Evolutionary conservation across 768 basidiomycete genomes (phyloP).

Genomic region (Suillus spraguei): DNA sequence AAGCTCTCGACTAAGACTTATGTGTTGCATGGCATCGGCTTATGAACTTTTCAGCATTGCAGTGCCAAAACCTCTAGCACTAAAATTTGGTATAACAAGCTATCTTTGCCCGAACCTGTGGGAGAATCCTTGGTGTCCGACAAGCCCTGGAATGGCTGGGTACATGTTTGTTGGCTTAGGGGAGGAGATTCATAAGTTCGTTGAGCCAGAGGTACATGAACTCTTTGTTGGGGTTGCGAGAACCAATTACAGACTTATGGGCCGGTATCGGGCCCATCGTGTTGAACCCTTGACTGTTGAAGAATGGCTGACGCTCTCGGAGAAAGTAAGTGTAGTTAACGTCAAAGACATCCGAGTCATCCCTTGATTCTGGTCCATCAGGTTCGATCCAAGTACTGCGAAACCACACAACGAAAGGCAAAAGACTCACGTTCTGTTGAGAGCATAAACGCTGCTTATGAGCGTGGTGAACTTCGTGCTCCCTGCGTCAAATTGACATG

Average conservation of each 20-base stretch:
- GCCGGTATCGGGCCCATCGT: constrained; percentile 33
- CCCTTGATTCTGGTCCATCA: neutral
- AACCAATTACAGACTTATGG: constrained; percentile 43
- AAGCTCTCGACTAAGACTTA: neutral
- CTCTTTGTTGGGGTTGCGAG: constrained; percentile 48
- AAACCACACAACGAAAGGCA: constrained; percentile 43
- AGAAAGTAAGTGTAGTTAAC: constrained; percentile 33
- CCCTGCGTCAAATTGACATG: constrained; percentile 54
- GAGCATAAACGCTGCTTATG: constrained; percentile 45
- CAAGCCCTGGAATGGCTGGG: constrained; percentile 49
- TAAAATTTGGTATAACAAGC: constrained; percentile 35
- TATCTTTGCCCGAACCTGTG: constrained; percentile 53
- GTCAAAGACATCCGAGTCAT: constrained; percentile 20
- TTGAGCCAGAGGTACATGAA: constrained; percentile 40
- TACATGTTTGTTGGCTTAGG: constrained; percentile 60
- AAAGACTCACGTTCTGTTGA: constrained; percentile 35
- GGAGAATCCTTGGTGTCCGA: constrained; percentile 58
- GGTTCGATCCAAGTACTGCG: constrained; percentile 31
- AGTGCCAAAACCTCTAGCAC: constrained; percentile 32
- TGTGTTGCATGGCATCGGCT: neutral
- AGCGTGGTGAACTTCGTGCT: constrained; percentile 42
- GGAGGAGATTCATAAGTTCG: constrained; percentile 45
- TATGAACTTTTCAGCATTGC: constrained; percentile 25
- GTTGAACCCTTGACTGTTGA: constrained; percentile 41
- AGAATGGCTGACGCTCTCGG: constrained; percentile 49